Conservation (phyloP, 495 filamentous ascomycete species). For the Emericellopsis terricola region DNA sequence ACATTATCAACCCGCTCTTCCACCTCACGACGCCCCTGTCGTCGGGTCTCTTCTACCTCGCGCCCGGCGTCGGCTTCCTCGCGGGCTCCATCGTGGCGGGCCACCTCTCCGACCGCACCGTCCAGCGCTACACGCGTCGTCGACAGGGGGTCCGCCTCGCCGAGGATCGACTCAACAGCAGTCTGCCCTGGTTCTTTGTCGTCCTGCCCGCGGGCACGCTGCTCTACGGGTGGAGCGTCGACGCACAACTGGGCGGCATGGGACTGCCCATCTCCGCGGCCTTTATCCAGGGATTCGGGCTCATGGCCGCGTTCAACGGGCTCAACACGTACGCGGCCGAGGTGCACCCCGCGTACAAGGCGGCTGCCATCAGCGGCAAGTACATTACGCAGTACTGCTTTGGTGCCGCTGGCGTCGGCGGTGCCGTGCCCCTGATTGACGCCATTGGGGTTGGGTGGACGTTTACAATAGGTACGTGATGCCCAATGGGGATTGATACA, state of each 20-base stretch:
- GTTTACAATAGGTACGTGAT: slow-evolving; percentile 1
- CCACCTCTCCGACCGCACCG: slow-evolving; percentile 1
- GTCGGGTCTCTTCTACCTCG: slow-evolving; percentile 1
- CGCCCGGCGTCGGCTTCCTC: slow-evolving; percentile 1
- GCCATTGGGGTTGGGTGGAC: slow-evolving; percentile 1
- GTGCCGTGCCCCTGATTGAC: neutral
- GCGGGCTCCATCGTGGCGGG: neutral
- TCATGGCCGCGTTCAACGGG: slow-evolving; percentile 1
- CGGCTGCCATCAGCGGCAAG: neutral
- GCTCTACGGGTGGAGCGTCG: neutral
- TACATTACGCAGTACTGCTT: neutral
- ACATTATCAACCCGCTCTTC: slow-evolving; percentile 1
- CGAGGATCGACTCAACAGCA: slow-evolving; percentile 1
- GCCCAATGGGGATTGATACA: too few species aligned
- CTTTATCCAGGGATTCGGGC: neutral
- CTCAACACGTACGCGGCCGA: slow-evolving; percentile 2
- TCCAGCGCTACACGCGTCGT: neutral
- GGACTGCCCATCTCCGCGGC: neutral
- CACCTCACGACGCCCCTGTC: neutral
- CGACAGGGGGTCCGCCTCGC: neutral
- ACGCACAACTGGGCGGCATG: neutral
- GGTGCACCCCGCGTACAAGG: neutral
- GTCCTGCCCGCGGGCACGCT: slow-evolving; percentile 1
- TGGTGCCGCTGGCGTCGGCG: neutral
- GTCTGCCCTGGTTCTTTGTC: neutral